Base-by-base conservation (phyloP, 805 yeast species). In the Monosporozyma servazzii region DNA sequence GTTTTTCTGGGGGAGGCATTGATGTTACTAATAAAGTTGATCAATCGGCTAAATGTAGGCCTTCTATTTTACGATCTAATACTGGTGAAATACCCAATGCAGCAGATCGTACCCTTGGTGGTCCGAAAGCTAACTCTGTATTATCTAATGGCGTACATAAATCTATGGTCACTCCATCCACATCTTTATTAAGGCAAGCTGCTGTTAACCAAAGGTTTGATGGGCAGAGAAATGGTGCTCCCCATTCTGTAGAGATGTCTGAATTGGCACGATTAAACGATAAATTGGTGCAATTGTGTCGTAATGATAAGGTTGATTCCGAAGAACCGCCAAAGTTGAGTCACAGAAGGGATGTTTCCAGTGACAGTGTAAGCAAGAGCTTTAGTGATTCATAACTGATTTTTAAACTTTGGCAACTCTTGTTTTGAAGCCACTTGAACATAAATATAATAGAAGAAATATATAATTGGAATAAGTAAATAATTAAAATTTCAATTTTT, bases 181-280 rank as follows among this genome's bases (percentile, higher is more conserved):
- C 44, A 10, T 41, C 44, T 3, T 41, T 41, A 17, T 41, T 41
- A 11, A 41, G 27, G 15, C 44, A 41, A 29, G 33, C 33, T 44
- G 29, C 47, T 5, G 17, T 5, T 9, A 44, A 44, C 15, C 36
- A 30, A 37, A 48, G 42, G 5, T 15, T 25, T 11, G 45, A 27
- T 7, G 49, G 21, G 3, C 40, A 33, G 4, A 30, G 23, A 31
- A 27, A 18, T n/a, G 13, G 15, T 5, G 5, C 29, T 13, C 17
- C 4, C 5, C 29, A 21, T 21, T 23, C 44, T 31, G 18, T 15
- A 9, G 49, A 51, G 7, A 25, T 49, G 17, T 51, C 65, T 45
- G 63, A 66, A 50, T 51, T 66, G 7, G 68, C 65, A 9, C 61
- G 61, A 41, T 51, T 70, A 17, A 63, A 66, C 23, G 71, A 69